phyloP scores from a whole-genome alignment of 148 eudicot genomes.

The Nepenthes mirabilis region DNA sequence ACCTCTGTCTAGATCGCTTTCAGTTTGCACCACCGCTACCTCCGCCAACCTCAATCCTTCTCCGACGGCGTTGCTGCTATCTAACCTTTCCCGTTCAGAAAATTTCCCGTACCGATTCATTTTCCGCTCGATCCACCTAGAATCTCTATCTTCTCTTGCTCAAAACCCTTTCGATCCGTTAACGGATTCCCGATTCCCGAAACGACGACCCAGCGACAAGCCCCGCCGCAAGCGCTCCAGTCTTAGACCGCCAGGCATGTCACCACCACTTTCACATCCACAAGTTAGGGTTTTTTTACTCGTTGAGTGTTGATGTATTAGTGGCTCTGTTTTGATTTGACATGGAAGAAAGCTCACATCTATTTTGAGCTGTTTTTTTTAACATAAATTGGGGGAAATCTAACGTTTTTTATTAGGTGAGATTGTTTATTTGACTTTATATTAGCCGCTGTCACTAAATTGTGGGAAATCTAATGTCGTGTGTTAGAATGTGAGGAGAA shows the following conservation, averaged over 20 bases:
- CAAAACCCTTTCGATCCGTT: conserved; percentile 45
- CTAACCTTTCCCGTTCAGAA: conserved; percentile 7
- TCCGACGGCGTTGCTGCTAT: conserved; percentile 7
- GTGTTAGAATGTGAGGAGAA: too few relatives aligned
- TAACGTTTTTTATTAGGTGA: too few relatives aligned
- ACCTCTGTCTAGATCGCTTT: conserved; percentile 39
- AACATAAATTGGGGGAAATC: too few relatives aligned
- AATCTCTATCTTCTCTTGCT: conserved; percentile 32
- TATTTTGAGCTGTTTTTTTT: too few relatives aligned
- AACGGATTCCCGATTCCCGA: conserved; percentile 64
- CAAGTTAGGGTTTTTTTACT: not conserved
- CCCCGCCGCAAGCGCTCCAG: conserved; percentile 63
- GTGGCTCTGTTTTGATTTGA: not conserved
- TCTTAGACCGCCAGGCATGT: conserved; percentile 42
- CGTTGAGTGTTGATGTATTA: not conserved
- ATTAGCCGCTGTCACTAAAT: too few relatives aligned
- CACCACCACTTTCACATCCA: not conserved
- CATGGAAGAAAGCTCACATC: too few relatives aligned
- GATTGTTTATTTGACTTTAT: too few relatives aligned
- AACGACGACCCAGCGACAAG: conserved; percentile 54
- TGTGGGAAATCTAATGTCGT: too few relatives aligned
- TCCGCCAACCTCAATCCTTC: conserved; percentile 9
- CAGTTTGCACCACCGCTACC: conserved; percentile 10
- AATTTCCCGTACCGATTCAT: conserved; percentile 5
- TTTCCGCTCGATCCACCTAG: conserved; percentile 28